Evolutionary conservation across 768 basidiomycete species (phyloP).

Genomic region (Agrocybe chaxingu): DNA sequence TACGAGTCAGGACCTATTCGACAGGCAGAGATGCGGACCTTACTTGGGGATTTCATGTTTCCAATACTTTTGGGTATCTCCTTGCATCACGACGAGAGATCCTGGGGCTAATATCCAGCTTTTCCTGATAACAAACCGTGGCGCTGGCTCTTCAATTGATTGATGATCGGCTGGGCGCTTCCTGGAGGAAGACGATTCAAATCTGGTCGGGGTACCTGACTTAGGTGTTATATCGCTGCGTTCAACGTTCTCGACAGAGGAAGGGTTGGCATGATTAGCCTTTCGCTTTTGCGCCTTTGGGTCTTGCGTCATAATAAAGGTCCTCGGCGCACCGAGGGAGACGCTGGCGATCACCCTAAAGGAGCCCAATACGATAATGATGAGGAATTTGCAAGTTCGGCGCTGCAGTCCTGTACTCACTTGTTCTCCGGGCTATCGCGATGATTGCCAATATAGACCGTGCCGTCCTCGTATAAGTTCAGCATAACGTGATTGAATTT

Average conservation of each 20-base stretch:
- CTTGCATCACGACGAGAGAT: slow-evolving; percentile 30
- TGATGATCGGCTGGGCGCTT: neutral
- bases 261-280: neutral
- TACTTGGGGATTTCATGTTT: slow-evolving; percentile 31
- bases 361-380: neutral
- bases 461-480: slow-evolving; percentile 27
- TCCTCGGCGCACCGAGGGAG: slow-evolving; percentile 26
- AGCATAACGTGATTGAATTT: slow-evolving; percentile 30
- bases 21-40: neutral
- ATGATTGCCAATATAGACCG: slow-evolving; percentile 29
- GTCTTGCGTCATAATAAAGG: slow-evolving; percentile 27
- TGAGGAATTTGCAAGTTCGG: neutral
- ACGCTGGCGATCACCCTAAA: slow-evolving; percentile 28
- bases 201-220: no score
- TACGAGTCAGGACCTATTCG: neutral
- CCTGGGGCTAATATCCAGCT: slow-evolving; percentile 22
- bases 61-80: slow-evolving; percentile 28
- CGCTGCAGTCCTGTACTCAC: slow-evolving; percentile 3
- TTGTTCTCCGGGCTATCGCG: slow-evolving; percentile 26
- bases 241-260: neutral
- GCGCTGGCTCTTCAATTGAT: neutral
- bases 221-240: slow-evolving; percentile 1
- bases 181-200: no score
- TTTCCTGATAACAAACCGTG: slow-evolving; percentile 8
- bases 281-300: neutral